A percentile compares a stretch with the other conserved stretches of the same genome.
These are phyloP conservation scores for Saccharomyces hybrid DNA, from an alignment of 1,139 yeast species.

Conservation along the genomic window DNA sequence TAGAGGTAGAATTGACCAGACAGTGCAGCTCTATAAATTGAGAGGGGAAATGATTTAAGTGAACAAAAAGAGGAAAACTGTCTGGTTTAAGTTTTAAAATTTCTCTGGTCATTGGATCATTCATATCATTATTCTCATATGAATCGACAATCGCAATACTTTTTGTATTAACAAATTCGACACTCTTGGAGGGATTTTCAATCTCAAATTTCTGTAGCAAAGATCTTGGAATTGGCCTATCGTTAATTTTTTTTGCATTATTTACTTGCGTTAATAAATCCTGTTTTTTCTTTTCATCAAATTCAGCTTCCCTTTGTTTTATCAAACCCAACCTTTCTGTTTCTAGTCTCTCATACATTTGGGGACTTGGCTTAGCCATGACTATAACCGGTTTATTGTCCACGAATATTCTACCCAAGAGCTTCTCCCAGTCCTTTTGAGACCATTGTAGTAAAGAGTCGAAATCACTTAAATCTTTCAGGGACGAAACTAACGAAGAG, in stretches of 20 bases:
- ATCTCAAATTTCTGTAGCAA: constrained; percentile 52
- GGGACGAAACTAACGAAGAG: constrained; percentile 47
- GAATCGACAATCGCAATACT: constrained; percentile 40
- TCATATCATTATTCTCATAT: constrained; percentile 25
- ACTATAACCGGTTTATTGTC: constrained; percentile 67
- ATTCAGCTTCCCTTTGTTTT: constrained; percentile 42
- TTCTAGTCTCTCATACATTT: constrained; percentile 48
- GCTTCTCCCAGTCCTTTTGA: constrained; percentile 55
- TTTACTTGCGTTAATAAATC: constrained; percentile 45
- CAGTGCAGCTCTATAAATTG: constrained; percentile 70
- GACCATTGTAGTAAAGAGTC: constrained; percentile 57
- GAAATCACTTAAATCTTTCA: constrained; percentile 52
- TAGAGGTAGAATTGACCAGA: constrained; percentile 53
- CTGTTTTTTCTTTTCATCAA: constrained; percentile 57
- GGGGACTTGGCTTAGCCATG: constrained; percentile 66
- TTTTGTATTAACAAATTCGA: constrained; percentile 62
- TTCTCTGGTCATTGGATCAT: constrained; percentile 28
- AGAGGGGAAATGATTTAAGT: constrained; percentile 72
- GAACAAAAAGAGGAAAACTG: constrained; percentile 60
- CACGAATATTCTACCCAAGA: constrained; percentile 49
- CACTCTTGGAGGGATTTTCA: constrained; percentile 65
- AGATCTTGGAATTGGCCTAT: constrained; percentile 64
- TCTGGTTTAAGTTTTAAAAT: constrained; percentile 35
- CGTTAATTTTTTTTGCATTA: constrained; percentile 60
- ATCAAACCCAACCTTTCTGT: constrained; percentile 44